Base-by-base conservation (phyloP, 768 basidiomycete genomes). In the Lyophyllum atratum region DNA sequence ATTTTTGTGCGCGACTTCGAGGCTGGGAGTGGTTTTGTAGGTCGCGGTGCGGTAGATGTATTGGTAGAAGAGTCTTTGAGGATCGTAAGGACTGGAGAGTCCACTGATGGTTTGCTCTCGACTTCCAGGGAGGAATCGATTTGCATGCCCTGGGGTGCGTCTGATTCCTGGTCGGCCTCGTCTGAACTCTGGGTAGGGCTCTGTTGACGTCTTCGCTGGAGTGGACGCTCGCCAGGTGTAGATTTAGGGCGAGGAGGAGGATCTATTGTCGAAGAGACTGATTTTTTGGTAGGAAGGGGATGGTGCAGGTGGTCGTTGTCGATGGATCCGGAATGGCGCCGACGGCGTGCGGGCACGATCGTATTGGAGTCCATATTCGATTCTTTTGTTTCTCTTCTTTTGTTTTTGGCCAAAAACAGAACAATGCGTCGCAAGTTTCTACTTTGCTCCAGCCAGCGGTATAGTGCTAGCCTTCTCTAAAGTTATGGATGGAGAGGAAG, bases 191-290 rank as follows among this genome's bases (percentile, higher is more conserved):
- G 70, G 7, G 61, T 63, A 8, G 80, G 80, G 63, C 78, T 78
- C 37, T 72, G 76, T 44, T 79, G 76, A 34, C 82, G 75, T 44
- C 79, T 74, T 43, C 76, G 78, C 48, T 73, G 79, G 5, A 74
- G 74, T 1, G 80, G 81, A 3, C 86, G 80, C 63, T 89, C 86
- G 26, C 85, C 79, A 2, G 89, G 89, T 0, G 89, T 87, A 14
- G 87, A 89, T 68, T 91, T 89, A 19, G 89, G 89, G 19, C 89
- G 80, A 3, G 86, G 87, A 7, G 85, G 85, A 6, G 85, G 83
- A 1, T 74, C 64, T 22, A 82, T 63, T 10, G 54, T 45, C 39
- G 71, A 65, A 5, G 60, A 22, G 22, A 71, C 67, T n/a, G 54
- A 59, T 29, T 58, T 52, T 57, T 59, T 63, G 51, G 62, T 59